phyloP scores from a whole-genome alignment of 2,329 filamentous ascomycete species.

The Cyphellophora attinorum region DNA sequence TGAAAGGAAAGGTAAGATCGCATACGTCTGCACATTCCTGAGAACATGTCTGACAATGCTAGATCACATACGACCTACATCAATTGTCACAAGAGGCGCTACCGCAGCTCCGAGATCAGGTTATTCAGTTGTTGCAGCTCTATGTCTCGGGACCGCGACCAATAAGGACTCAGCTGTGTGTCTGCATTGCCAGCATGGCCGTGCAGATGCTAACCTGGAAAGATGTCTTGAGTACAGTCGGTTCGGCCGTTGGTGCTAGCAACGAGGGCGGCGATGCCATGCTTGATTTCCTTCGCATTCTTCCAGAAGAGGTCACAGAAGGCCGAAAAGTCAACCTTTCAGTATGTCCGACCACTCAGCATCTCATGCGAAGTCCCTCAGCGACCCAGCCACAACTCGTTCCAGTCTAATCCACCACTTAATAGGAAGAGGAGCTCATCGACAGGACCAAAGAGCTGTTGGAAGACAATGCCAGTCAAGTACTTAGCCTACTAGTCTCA shows the following conservation, averaged over 20 bases:
- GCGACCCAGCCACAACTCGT: slow-evolving; percentile 30
- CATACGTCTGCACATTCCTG: slow-evolving; percentile 7
- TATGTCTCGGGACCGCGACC: slow-evolving; percentile 74
- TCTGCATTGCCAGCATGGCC: slow-evolving; percentile 86
- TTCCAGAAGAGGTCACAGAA: slow-evolving; percentile 97
- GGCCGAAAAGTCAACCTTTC: slow-evolving; percentile 98
- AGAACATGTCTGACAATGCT: slow-evolving; percentile 11
- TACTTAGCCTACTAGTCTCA: slow-evolving; percentile 76
- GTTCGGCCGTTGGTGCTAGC: slow-evolving; percentile 58
- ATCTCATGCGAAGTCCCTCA: slow-evolving; percentile 33
- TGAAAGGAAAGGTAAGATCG: slow-evolving; percentile 92
- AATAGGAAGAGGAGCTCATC: slow-evolving; percentile 87
- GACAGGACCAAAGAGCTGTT: slow-evolving; percentile 80
- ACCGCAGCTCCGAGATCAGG: slow-evolving; percentile 68
- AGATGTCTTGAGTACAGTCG: slow-evolving; percentile 75
- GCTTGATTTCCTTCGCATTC: slow-evolving; percentile 89
- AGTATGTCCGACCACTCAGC: slow-evolving; percentile 65
- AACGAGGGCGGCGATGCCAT: slow-evolving; percentile 73
- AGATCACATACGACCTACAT: slow-evolving; percentile 95
- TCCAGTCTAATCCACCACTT: slow-evolving; percentile 40
- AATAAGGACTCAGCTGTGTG: slow-evolving; percentile 83
- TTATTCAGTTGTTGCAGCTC: slow-evolving; percentile 69
- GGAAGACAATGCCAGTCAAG: slow-evolving; percentile 80
- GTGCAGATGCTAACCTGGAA: slow-evolving; percentile 97
- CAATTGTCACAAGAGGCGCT: slow-evolving; percentile 73